Conservation (phyloP, 495 filamentous ascomycete genomes). For the Evansstolkia leycettana region DNA sequence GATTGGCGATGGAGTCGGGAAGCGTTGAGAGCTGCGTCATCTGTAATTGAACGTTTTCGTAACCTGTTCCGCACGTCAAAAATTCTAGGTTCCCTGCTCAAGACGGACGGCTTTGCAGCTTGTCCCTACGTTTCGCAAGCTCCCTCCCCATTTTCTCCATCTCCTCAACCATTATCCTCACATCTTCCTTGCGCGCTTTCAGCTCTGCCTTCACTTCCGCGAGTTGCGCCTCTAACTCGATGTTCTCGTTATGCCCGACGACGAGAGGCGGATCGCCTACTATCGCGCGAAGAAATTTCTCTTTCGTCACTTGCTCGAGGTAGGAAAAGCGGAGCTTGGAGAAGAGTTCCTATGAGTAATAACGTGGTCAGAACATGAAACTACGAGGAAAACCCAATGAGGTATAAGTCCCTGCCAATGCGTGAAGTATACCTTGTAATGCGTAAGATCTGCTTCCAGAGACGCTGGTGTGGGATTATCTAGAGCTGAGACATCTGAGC, state of each 20-base stretch:
- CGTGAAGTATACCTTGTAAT: conserved; percentile 60
- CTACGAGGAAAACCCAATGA: too few relatives aligned
- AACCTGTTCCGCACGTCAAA: conserved; percentile 27
- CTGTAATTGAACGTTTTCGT: conserved; percentile 54
- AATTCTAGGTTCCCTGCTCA: too few relatives aligned
- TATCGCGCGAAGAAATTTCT: conserved; percentile 88
- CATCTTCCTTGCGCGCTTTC: conserved; percentile 67
- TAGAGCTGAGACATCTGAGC: conserved; percentile 61
- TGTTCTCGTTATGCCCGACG: conserved; percentile 70
- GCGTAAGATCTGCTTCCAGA: conserved; percentile 72
- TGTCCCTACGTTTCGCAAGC: conserved; percentile 38
- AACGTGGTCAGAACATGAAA: too few relatives aligned
- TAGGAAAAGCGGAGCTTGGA: conserved; percentile 92
- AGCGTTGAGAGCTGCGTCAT: conserved; percentile 44
- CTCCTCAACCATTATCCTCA: conserved; percentile 55
- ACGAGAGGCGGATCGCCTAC: conserved; percentile 80
- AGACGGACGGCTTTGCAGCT: too few relatives aligned
- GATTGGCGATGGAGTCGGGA: conserved; percentile 47
- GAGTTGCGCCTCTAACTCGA: conserved; percentile 62
- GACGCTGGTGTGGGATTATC: conserved; percentile 61
- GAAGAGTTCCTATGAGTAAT: conserved; percentile 82
- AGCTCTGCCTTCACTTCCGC: conserved; percentile 60
- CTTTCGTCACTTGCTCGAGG: conserved; percentile 74
- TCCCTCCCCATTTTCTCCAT: conserved; percentile 58
- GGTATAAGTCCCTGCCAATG: too few relatives aligned